Base-by-base conservation (phyloP, 352 stramenopile species). In the Phytophthora pistaciae region DNA sequence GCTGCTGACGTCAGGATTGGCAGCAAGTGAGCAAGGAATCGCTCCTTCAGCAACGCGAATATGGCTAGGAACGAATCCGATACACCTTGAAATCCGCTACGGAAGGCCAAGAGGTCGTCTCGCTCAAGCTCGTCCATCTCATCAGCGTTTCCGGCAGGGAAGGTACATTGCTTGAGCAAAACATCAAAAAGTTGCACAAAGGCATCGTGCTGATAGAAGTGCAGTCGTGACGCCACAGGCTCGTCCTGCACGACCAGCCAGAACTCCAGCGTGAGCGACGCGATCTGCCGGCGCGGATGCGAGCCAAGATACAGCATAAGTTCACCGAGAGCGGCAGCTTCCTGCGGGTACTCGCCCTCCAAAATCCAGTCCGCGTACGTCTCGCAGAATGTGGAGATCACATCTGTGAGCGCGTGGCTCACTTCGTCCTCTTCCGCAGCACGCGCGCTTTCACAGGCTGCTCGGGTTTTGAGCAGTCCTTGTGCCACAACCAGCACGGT, bases 341-440 rank as follows among this genome's bases (percentile, higher is more conserved):
- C 82, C 49, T 88, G 73, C 1, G 72, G 72, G 18, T 75, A 44
- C 11, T 75, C 59, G 9, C 73, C 84, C 29, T 87, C 79, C 5
- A 93, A 42, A 49, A 93, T 84, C 86, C 86, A 93, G 60, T 91
- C 84, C 23, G 76, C 83, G 44, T 87, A 92, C 14, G 81, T 91
- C 66, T 93, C 86, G 46, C 79, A 90, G 58, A 93, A 93, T 0
- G 82, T 88, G 18, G 82, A 79, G 10, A 93, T 74, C 20, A 91
- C 80, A 54, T 82, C 72, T 1, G 83, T 91, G 64, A 93, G 76
- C 16, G 81, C 82, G 57, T 93, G 86, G 14, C 74, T 84, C 9
- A 88, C 63, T 13, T 91, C 82, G 16, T 92, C 82, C 60, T 90
- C 83, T 40, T 88, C 79, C 38, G 50, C 64, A 3, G 54, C 76